These are phyloP conservation scores for Porphyra umbilicalis DNA, from an alignment of 31 red algal species.

Conservation along the genomic window DNA sequence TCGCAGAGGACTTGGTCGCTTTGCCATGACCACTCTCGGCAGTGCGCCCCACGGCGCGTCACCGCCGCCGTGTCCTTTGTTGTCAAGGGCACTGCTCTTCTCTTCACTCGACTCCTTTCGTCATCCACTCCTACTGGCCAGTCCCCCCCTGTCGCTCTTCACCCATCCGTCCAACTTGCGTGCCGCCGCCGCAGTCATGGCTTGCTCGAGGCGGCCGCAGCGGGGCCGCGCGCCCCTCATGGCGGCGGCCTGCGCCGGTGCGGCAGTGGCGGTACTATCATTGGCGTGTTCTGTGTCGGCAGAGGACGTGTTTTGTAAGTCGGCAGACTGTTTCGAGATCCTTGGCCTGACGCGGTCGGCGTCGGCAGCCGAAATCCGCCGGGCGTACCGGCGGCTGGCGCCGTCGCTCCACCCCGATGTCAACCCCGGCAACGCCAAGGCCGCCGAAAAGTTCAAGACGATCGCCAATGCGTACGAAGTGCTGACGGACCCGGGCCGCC, in stretches of 20 bases:
- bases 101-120: no score
- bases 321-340: conserved; percentile 52
- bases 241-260: not conserved
- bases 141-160: no score
- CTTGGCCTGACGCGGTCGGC: conserved; percentile 46
- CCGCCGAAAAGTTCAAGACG: conserved; percentile 27
- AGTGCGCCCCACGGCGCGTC: no score
- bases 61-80: no score
- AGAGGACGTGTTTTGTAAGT: not conserved
- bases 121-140: no score
- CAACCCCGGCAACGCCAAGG: conserved; percentile 33
- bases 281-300: not conserved
- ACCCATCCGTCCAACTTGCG: no score
- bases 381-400: conserved; percentile 56
- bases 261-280: not conserved
- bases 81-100: no score
- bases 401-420: conserved; percentile 61
- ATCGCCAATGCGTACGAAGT: conserved; percentile 67
- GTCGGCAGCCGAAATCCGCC: conserved; percentile 33
- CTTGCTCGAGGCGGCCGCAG: not conserved
- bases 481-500: conserved; percentile 27
- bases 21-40: no score
- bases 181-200: not conserved
- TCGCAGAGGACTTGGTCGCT: no score
- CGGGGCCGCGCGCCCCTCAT: not conserved